Conservation (phyloP, 2,329 filamentous ascomycete species). For the Didymella keratinophila region DNA sequence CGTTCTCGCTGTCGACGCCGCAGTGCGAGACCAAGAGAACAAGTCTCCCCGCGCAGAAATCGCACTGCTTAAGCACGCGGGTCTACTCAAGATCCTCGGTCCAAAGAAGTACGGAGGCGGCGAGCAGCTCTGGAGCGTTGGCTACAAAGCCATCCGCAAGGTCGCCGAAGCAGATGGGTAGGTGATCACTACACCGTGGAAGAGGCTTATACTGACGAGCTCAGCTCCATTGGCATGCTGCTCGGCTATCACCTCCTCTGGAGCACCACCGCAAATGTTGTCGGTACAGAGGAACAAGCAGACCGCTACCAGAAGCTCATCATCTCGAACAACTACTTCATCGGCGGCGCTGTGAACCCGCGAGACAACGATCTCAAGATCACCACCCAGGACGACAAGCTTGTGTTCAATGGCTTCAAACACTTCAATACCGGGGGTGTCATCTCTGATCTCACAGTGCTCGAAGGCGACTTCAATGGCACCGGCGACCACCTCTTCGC, state of each 20-base stretch:
- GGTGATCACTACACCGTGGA: background rate
- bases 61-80: constrained; percentile 60
- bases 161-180: constrained; percentile 70
- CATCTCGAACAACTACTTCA: constrained; percentile 70
- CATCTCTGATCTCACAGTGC: constrained; percentile 69
- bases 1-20: constrained; percentile 60
- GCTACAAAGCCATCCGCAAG: constrained; percentile 67
- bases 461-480: constrained; percentile 68
- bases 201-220: background rate
- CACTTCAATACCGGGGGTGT: constrained; percentile 74
- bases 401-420: constrained; percentile 70
- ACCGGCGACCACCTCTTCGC: constrained; percentile 70
- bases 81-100: constrained; percentile 60
- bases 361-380: constrained; percentile 69
- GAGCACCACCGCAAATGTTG: constrained; percentile 67
- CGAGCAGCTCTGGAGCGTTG: constrained; percentile 62
- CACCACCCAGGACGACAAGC: constrained; percentile 60
- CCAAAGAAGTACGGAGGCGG: constrained; percentile 62
- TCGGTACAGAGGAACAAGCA: constrained; percentile 67
- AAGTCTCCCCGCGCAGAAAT: constrained; percentile 62
- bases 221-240: constrained; percentile 67
- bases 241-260: constrained; percentile 71
- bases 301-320: constrained; percentile 65
- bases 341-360: constrained; percentile 71
- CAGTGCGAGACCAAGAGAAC: constrained; percentile 59